Conservation (phyloP, 495 filamentous ascomycete genomes). For the Penicillium riverlandense region DNA sequence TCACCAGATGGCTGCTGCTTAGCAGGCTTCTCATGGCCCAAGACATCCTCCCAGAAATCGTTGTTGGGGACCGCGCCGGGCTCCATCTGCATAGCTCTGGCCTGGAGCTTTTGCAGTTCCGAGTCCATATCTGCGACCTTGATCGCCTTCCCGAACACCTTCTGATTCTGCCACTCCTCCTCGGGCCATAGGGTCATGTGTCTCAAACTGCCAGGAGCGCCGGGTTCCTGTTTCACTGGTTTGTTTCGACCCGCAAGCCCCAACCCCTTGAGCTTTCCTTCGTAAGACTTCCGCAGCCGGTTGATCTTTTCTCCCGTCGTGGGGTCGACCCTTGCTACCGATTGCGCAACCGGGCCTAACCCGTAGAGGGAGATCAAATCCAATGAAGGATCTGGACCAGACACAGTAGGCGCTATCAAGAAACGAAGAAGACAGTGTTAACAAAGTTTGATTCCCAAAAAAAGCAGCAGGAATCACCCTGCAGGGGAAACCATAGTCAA, state of each 20-base stretch:
- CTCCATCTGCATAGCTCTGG: conserved; percentile 48
- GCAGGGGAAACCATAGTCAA: conserved; percentile 16
- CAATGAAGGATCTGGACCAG: conserved; percentile 51
- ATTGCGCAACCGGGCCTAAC: conserved; percentile 51
- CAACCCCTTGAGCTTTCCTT: conserved; percentile 58
- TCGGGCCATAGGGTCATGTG: conserved; percentile 51
- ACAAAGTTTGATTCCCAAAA: conserved; percentile 29
- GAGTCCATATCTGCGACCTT: conserved; percentile 38
- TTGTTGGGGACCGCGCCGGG: conserved; percentile 50
- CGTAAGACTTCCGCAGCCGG: conserved; percentile 66
- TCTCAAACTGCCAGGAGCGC: conserved; percentile 31
- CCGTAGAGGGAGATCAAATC: conserved; percentile 60
- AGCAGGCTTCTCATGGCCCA: conserved; percentile 51
- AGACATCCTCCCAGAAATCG: conserved; percentile 49
- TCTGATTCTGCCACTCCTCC: conserved; percentile 59
- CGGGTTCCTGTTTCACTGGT: conserved; percentile 42
- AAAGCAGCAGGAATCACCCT: conserved; percentile 18
- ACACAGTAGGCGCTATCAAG: conserved; percentile 34
- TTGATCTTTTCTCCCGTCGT: conserved; percentile 65
- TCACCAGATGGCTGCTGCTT: conserved; percentile 26
- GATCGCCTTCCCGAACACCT: conserved; percentile 54
- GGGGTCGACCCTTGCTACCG: conserved; percentile 58
- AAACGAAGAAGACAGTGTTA: conserved; percentile 32
- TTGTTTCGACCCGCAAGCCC: conserved; percentile 59
- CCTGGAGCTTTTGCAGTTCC: conserved; percentile 39